Percentiles rank a stretch among this genome's conserved stretches.
Conservation (phyloP, 352 stramenopile species). For the Blastocystis sp. region DNA sequence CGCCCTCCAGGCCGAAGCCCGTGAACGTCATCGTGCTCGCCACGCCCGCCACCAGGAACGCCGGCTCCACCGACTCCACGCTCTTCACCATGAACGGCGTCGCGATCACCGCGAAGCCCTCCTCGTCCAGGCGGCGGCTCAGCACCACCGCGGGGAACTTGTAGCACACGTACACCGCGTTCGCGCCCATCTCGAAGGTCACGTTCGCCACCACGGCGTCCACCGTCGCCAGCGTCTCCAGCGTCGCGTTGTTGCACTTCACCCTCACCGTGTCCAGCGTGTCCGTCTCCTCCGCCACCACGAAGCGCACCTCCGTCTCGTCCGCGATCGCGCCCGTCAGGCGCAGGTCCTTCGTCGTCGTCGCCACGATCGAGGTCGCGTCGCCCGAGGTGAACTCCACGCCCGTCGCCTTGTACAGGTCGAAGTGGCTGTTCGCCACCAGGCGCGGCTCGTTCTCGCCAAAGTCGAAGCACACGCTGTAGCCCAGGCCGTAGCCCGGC, state of each 20-base stretch:
- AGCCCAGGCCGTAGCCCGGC: slow-evolving; percentile 31
- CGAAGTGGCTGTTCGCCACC: slow-evolving; percentile 66
- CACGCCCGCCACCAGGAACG: slow-evolving; percentile 39
- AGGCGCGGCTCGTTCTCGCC: slow-evolving; percentile 41
- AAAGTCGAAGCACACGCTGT: slow-evolving; percentile 65
- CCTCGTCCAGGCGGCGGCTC: slow-evolving; percentile 43
- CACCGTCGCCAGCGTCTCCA: slow-evolving; percentile 6
- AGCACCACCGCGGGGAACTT: slow-evolving; percentile 4
- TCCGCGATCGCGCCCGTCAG: slow-evolving; percentile 45
- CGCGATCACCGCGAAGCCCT: background rate
- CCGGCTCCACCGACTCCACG: background rate
- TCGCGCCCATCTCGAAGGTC: slow-evolving; percentile 40
- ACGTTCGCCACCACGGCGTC: slow-evolving; percentile 48
- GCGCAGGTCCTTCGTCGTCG: slow-evolving; percentile 44
- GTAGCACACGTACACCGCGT: slow-evolving; percentile 50
- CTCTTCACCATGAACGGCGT: slow-evolving; percentile 51
- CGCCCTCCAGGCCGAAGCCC: slow-evolving; percentile 1
- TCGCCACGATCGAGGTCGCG: slow-evolving; percentile 31
- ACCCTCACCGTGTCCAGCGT: slow-evolving; percentile 10
- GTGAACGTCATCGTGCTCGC: slow-evolving; percentile 39
- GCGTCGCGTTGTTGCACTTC: slow-evolving; percentile 19
- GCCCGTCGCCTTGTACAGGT: slow-evolving; percentile 54
- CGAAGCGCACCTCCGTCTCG: slow-evolving; percentile 46
- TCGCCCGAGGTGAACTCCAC: slow-evolving; percentile 54
- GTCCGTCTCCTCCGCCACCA: slow-evolving; percentile 5